Base-by-base conservation (phyloP, 495 filamentous ascomycete species). In the Mytilinidion resinicola region DNA sequence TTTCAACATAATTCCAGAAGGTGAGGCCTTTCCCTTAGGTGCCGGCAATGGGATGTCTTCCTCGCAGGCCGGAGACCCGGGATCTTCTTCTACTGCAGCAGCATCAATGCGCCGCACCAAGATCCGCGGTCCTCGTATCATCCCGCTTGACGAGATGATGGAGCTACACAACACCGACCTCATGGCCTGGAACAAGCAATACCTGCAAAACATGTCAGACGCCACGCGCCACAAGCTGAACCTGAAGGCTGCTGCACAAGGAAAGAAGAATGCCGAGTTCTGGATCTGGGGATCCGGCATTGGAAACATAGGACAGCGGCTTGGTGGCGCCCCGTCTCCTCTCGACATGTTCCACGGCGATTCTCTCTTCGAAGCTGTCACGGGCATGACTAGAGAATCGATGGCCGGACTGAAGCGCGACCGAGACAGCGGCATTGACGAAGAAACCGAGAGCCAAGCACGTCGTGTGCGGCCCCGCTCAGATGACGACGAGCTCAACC, bases 331-430 rank as follows among this genome's bases (percentile, higher is more conserved):
- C 0, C 35, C 61, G 11, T 74, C 74, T 58, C 81, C 82, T 9
- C 68, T 85, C 15, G 67, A 69, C 14, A 69, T 69, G 30, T 88
- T 86, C 69, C 76, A 76, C 4, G 85, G 86, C 12, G 74, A 78
- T 30, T 57, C 68, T 8, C 71, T 89, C 4, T 72, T 77, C 36
- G 67, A 76, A 33, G 59, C 72, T 9, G 44, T 87, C 19, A 76
- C 72, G 20, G 74, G 69, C 10, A 63, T 57, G 51, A 69, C 25
- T 17, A 56, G 60, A 11, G 59, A 58, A 19, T 8, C 9, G 6
- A 59, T 51, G 1, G 66, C 66, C 9, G 64, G 67, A 10, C 63
- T 55, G 21, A 85, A 82, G 65, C 77, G 74, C 15, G 69, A 65
- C 12, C 69, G 64, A 10, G 61, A 67, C 35, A 67, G 73, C 8